Percentiles rank a stretch among this genome's conserved stretches.
Evolutionary conservation across 306 rosid genomes (phyloP).

Genomic region (Vigna angularis): DNA sequence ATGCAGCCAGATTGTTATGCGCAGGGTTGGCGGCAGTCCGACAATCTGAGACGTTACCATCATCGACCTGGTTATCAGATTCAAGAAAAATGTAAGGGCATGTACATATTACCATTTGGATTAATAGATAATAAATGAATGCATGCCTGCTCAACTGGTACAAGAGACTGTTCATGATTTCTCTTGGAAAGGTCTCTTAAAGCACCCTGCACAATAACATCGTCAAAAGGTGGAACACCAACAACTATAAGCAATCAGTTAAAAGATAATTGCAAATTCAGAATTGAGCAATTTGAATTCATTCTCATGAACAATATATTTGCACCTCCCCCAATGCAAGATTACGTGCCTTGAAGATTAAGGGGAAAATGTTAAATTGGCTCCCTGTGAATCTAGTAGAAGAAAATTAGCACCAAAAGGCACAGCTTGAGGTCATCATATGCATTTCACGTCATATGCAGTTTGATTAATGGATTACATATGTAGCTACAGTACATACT

Average conservation of each 20-base stretch:
- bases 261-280: conserved; percentile 25
- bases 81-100: background rate
- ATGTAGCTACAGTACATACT: conserved; percentile 11
- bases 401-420: conserved; percentile 22
- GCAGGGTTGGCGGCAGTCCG: conserved; percentile 50
- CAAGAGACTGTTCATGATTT: conserved; percentile 60
- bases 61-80: conserved; percentile 61
- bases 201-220: conserved; percentile 69
- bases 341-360: background rate
- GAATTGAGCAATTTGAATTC: conserved; percentile 21
- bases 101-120: conserved; percentile 22
- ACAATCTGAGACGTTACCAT: conserved; percentile 61
- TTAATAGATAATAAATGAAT: conserved; percentile 24
- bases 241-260: background rate
- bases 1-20: conserved; percentile 49
- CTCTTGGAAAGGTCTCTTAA: conserved; percentile 85
- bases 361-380: background rate
- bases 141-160: conserved; percentile 62
- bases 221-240: conserved; percentile 29
- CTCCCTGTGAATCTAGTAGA: background rate
- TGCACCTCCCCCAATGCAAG: background rate
- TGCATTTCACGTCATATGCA: conserved; percentile 10
- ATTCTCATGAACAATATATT: background rate
- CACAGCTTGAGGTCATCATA: conserved; percentile 9
- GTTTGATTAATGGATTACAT: background rate